Conservation (phyloP, 2,329 filamentous ascomycete genomes). For the Pestalotiopsis sp. region DNA sequence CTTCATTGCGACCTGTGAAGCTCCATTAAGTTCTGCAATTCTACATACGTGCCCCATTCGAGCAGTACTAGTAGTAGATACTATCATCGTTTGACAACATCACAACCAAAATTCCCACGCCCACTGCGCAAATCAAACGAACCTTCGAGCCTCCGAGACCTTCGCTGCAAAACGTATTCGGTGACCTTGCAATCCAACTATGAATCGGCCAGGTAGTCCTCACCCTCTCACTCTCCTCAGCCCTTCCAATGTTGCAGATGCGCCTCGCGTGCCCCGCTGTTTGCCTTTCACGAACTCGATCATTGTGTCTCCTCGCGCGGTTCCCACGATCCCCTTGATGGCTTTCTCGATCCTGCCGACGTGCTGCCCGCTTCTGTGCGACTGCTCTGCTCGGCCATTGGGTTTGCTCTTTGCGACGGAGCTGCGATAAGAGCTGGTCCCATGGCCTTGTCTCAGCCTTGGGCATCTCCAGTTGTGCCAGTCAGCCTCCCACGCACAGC, state of each 20-base stretch:
- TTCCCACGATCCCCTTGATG: slow-evolving; percentile 18
- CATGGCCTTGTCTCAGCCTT: slow-evolving; percentile 6
- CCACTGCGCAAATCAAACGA: neutral
- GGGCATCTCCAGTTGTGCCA: slow-evolving; percentile 1
- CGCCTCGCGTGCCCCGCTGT: slow-evolving; percentile 31
- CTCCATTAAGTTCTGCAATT: slow-evolving; percentile 17
- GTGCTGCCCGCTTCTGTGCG: slow-evolving; percentile 11
- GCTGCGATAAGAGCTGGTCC: neutral
- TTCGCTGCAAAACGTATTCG: neutral
- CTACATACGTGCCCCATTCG: slow-evolving; percentile 11
- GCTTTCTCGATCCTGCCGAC: slow-evolving; percentile 16
- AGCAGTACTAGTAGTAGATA: slow-evolving; percentile 19
- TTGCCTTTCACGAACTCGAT: slow-evolving; percentile 26
- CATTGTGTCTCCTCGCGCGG: slow-evolving; percentile 25
- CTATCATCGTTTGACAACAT: neutral
- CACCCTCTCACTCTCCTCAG: slow-evolving; percentile 21
- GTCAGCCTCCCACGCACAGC: neutral
- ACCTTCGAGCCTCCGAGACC: neutral
- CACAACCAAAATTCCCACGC: slow-evolving; percentile 12
- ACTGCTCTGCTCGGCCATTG: slow-evolving; percentile 10
- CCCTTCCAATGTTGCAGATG: slow-evolving; percentile 20
- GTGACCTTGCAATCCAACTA: slow-evolving; percentile 36
- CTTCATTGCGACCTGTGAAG: slow-evolving; percentile 25
- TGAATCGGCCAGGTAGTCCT: slow-evolving; percentile 64
- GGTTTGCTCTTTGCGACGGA: slow-evolving; percentile 12